Evolutionary conservation across 2,329 filamentous ascomycete genomes (phyloP), one percentile per base, ranked within the genome.

Genomic region (Rutstroemia sp.): DNA sequence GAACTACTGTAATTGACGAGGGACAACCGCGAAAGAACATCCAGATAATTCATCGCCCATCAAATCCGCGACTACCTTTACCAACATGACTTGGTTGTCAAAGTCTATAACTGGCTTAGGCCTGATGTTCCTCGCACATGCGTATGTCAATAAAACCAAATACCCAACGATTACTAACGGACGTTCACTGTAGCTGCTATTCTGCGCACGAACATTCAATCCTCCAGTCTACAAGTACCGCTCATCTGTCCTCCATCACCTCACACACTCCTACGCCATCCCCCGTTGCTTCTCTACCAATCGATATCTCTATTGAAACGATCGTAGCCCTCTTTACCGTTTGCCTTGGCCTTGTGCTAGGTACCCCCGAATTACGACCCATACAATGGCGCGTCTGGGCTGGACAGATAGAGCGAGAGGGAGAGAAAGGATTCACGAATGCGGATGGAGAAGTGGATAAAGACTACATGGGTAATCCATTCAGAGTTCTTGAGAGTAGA

Each of bases 191-290:
- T 70, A 99, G 94, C 62, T 95, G 92, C 74, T 99, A 97, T 74
- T 99, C 94, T 52, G 91, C 92, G 48, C 88, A 96, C 73, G 94
- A 99, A 75, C 89, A 96, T 74, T 87, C 90, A 6, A 79, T 85
- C 21, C 81, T 95, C 50, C 82, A 85, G 64, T 81, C 85, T 56
- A 77, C 78, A 63, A 73, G 74, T 52, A 75, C 78, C 51, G 76
- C 77, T 37, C 71, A 77, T 53, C 70, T 75, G 45, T 73, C 75
- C 30, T 70, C 77, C 44, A 66, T 75, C 4, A 67, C 74, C 25
- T 71, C 78, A 4, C 72, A 76, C 30, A 66, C 73, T 19, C 67
- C 74, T 14, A 66, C 74, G 2, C 63, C 71, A 52, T 67, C 72
- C 57, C 61, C 70, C 62, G 57, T 71, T 54, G 59, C 66, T 39